Percentiles rank a stretch among this genome's conserved stretches.
Evolutionary conservation across 2,329 filamentous ascomycete species (phyloP).

Genomic region (Oidium heveae): DNA sequence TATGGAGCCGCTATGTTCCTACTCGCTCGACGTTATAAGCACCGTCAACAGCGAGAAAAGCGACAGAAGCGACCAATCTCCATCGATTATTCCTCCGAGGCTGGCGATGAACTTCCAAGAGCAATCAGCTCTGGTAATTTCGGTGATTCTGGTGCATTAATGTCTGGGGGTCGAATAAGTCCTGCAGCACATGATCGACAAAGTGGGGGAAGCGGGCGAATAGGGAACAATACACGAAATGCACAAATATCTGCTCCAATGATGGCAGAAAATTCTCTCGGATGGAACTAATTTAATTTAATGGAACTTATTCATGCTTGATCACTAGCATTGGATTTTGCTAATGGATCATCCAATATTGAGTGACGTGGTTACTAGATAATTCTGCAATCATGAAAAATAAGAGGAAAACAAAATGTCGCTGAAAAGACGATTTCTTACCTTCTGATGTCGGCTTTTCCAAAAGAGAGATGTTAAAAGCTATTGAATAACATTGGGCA

Average conservation of each 20-base stretch:
- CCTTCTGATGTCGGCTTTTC: too few species aligned
- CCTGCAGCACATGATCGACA: constrained; percentile 17
- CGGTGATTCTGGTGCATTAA: constrained; percentile 19
- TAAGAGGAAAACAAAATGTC: too few species aligned
- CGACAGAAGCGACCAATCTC: constrained; percentile 17
- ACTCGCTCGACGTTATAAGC: constrained; percentile 45
- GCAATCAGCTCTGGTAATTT: constrained; percentile 19
- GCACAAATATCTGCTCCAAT: constrained; percentile 48
- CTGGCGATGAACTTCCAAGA: constrained; percentile 24
- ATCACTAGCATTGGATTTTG: too few species aligned
- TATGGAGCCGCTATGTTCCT: constrained; percentile 58
- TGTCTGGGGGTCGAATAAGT: constrained; percentile 16
- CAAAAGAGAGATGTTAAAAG: too few species aligned
- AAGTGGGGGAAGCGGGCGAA: constrained; percentile 30
- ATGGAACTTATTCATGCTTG: too few species aligned
- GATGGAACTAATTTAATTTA: constrained; percentile 36
- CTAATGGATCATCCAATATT: too few species aligned
- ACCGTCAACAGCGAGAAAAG: constrained; percentile 31
- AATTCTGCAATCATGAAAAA: too few species aligned
- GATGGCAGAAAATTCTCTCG: constrained; percentile 53
- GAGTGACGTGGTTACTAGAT: too few species aligned
- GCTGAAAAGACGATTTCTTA: too few species aligned
- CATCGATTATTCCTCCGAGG: constrained; percentile 20
- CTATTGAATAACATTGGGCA: too few species aligned
- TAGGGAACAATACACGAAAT: constrained; percentile 24